Percentiles rank a stretch among this genome's conserved stretches.
These are phyloP conservation scores for Adiantum capillusveneris DNA, from an alignment of 75 land plant genomes.

Conservation along the genomic window DNA sequence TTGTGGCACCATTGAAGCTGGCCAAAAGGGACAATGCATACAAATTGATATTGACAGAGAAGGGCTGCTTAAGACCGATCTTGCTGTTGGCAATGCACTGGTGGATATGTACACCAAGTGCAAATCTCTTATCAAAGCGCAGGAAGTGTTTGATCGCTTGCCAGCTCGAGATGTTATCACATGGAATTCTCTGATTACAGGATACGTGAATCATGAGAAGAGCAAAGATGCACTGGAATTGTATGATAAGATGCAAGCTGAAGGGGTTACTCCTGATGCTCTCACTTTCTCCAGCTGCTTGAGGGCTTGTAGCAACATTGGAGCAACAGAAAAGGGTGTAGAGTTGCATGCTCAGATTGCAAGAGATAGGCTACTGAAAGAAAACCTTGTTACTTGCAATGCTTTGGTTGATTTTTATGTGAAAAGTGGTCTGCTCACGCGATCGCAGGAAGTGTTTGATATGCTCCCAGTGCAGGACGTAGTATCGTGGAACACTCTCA, in stretches of 20 bases:
- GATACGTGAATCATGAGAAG: background rate
- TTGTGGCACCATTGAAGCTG: conserved; percentile 23
- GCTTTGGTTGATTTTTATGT: conserved; percentile 4
- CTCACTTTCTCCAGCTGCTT: conserved; percentile 2
- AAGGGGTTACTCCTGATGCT: conserved; percentile 9
- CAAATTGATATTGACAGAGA: conserved; percentile 18
- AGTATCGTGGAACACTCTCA: conserved; percentile 13
- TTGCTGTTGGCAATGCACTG: background rate
- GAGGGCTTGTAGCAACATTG: conserved; percentile 8
- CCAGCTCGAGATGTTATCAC: conserved; percentile 2
- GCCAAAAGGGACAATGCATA: conserved; percentile 26
- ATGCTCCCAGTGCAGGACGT: conserved; percentile 5
- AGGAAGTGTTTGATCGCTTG: conserved; percentile 2
- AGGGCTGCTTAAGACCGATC: conserved; percentile 1
- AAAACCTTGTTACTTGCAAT: background rate
- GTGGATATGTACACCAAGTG: conserved; percentile 9
- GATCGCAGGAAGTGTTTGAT: conserved; percentile 14
- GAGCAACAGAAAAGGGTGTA: conserved; percentile 1
- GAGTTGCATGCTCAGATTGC: conserved; percentile 8
- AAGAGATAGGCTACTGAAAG: conserved; percentile 3
- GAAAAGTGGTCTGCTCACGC: background rate
- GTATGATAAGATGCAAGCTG: conserved; percentile 7
- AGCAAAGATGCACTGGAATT: conserved; percentile 11
- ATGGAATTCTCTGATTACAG: conserved; percentile 16
- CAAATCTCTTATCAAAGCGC: conserved; percentile 5